Conservation (phyloP, 2,329 filamentous ascomycete genomes). For the Pseudomassariella vexata region DNA sequence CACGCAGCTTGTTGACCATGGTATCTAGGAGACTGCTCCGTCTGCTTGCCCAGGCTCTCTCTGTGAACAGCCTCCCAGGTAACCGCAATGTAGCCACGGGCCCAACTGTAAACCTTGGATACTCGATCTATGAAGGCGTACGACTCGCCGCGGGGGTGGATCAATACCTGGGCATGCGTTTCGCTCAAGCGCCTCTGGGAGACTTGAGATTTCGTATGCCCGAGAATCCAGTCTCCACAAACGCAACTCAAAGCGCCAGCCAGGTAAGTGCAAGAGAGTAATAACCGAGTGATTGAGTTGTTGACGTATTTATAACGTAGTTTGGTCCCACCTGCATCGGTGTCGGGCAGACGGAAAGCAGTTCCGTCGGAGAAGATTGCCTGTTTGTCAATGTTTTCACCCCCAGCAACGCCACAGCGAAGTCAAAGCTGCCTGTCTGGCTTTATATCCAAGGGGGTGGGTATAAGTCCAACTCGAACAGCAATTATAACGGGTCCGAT, state of each 20-base stretch:
- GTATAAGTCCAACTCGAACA: constrained; percentile 39
- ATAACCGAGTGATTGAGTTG: background rate
- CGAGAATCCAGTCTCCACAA: background rate
- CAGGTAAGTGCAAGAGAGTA: background rate
- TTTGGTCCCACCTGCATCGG: constrained; percentile 6
- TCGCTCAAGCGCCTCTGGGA: constrained; percentile 3
- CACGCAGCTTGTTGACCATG: too few species aligned
- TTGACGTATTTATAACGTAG: background rate
- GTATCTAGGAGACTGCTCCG: too few species aligned
- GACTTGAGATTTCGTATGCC: constrained; percentile 6
- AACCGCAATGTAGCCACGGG: too few species aligned
- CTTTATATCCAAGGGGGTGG: constrained; percentile 51
- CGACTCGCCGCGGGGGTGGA: constrained; percentile 4
- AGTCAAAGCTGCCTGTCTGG: constrained; percentile 54
- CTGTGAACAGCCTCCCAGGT: too few species aligned
- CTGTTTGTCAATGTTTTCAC: constrained; percentile 59
- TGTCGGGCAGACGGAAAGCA: constrained; percentile 3
- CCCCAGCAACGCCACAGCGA: constrained; percentile 39
- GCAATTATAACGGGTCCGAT: constrained; percentile 52
- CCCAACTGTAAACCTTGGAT: constrained; percentile 1
- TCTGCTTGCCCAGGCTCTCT: too few species aligned
- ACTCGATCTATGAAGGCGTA: constrained; percentile 1
- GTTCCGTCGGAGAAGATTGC: constrained; percentile 50
- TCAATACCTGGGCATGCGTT: constrained; percentile 6
- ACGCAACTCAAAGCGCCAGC: background rate